phyloP scores from a whole-genome alignment of 176 grass and related monocot genomes.

The Oryza meridionalis region DNA sequence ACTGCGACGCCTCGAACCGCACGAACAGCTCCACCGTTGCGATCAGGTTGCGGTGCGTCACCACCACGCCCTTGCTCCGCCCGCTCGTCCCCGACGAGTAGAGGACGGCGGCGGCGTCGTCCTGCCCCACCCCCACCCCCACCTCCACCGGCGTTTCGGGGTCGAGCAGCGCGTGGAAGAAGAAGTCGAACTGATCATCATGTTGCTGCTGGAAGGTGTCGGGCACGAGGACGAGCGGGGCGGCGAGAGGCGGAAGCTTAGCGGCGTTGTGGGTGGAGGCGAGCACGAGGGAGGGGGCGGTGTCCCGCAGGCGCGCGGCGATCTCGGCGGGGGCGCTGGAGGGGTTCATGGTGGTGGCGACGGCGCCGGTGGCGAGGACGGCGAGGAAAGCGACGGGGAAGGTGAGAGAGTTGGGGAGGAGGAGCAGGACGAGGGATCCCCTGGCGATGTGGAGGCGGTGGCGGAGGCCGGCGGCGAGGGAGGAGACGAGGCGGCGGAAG shows the following conservation, averaged over 20 bases:
- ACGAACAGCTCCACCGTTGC: slow-evolving; percentile 75
- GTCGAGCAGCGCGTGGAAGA: slow-evolving; percentile 60
- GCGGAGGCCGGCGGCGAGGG: background rate
- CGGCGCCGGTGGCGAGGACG: background rate
- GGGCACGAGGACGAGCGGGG: background rate
- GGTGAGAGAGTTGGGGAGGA: background rate
- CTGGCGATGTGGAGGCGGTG: background rate
- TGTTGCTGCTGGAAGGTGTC: background rate
- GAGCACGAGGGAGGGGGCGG: background rate
- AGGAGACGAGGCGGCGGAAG: background rate
- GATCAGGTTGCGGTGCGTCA: slow-evolving; percentile 68
- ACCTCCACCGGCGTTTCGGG: background rate
- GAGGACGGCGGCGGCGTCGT: background rate
- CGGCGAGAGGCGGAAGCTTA: background rate
- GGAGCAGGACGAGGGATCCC: background rate
- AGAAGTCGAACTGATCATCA: slow-evolving; percentile 33
- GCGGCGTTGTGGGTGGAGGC: background rate
- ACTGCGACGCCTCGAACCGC: slow-evolving; percentile 69
- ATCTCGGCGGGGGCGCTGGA: background rate
- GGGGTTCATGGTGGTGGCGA: background rate
- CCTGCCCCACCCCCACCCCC: background rate
- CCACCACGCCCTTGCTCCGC: slow-evolving; percentile 45
- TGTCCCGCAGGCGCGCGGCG: slow-evolving; percentile 9
- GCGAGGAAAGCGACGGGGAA: background rate
- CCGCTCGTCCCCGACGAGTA: background rate